Percentiles rank a stretch among this genome's conserved stretches.
phyloP scores from a whole-genome alignment of 441 rosid species.

The Adansonia gregorii region DNA sequence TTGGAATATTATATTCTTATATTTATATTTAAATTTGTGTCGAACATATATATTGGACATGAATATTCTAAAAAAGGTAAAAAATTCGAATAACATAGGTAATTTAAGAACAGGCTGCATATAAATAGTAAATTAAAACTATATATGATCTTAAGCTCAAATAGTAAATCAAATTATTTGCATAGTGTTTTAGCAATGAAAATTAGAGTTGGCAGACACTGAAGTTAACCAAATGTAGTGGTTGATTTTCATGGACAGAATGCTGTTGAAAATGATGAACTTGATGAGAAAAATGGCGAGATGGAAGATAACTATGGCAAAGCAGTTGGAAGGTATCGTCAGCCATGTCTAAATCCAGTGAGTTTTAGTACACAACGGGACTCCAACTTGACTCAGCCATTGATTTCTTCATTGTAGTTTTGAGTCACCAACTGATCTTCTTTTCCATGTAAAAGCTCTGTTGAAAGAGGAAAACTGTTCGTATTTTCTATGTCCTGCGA shows the following conservation, averaged over 20 bases:
- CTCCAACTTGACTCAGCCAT: conserved; percentile 50
- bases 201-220: neutral
- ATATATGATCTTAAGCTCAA: too few relatives aligned
- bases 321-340: conserved; percentile 58
- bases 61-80: neutral
- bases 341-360: conserved; percentile 50
- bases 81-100: neutral
- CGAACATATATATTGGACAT: too few relatives aligned
- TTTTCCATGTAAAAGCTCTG: too few relatives aligned
- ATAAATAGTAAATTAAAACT: too few relatives aligned
- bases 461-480: neutral
- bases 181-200: too few relatives aligned
- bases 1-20: too few relatives aligned
- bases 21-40: too few relatives aligned
- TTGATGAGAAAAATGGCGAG: conserved; percentile 51
- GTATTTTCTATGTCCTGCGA: neutral
- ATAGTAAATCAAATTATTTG: too few relatives aligned
- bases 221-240: neutral
- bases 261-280: conserved; percentile 71
- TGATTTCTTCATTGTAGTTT: conserved; percentile 39
- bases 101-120: too few relatives aligned
- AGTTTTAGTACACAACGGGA: conserved; percentile 33
- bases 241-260: conserved; percentile 40
- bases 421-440: neutral
- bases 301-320: conserved; percentile 46